Percentiles rank a stretch among this genome's conserved stretches.
These are phyloP conservation scores for Claviceps sp. DNA, from an alignment of 2,329 filamentous ascomycete species.

Conservation along the genomic window DNA sequence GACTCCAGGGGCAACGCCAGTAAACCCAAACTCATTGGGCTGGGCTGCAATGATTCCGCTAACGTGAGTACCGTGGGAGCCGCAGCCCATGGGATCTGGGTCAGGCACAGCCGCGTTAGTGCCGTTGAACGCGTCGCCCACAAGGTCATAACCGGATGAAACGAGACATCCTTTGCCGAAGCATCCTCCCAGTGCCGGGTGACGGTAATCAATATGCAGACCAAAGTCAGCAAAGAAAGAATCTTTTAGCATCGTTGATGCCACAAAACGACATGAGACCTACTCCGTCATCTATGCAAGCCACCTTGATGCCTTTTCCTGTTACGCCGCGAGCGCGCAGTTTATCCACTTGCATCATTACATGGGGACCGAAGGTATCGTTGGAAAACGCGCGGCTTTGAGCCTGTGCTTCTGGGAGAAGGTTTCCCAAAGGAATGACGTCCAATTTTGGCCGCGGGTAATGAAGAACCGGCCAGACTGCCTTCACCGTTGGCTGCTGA, in stretches of 20 bases:
- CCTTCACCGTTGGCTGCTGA: background rate
- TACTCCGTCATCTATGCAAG: conserved; percentile 17
- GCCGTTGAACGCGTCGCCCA: conserved; percentile 10
- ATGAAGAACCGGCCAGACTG: background rate
- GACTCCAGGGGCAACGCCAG: conserved; percentile 3
- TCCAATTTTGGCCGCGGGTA: background rate
- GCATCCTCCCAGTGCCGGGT: conserved; percentile 45
- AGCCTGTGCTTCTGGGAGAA: background rate
- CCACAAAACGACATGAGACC: conserved; percentile 12
- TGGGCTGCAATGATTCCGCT: conserved; percentile 14
- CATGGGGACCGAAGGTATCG: conserved; percentile 6
- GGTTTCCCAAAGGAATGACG: background rate
- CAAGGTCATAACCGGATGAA: conserved; percentile 12
- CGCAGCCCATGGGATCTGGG: conserved; percentile 10
- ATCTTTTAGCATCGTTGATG: background rate
- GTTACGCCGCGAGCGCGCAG: conserved; percentile 6
- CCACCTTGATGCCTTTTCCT: conserved; percentile 8
- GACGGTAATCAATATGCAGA: conserved; percentile 40
- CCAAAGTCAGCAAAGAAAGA: background rate
- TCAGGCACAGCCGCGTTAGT: conserved; percentile 9
- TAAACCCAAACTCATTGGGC: conserved; percentile 1
- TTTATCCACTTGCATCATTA: conserved; percentile 9
- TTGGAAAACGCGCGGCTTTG: too few relatives aligned
- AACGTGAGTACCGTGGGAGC: conserved; percentile 13
- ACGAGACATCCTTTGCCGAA: conserved; percentile 37